Base-by-base conservation (phyloP, 352 stramenopile species). In the Detonula confervacea region DNA sequence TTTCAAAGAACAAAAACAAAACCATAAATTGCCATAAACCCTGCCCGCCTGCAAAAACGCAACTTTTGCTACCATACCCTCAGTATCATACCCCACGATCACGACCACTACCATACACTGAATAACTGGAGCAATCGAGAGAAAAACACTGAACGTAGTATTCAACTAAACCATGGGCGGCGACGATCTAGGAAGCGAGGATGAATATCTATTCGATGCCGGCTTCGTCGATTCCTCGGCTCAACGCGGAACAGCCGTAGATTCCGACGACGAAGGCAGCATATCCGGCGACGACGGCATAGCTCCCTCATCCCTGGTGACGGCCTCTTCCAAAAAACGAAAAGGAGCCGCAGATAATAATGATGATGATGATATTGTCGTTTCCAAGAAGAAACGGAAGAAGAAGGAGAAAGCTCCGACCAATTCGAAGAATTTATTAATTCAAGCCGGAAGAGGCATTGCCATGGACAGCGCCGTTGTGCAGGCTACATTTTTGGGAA, bases 141-240 rank as follows among this genome's bases (percentile, higher is more conserved):
- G n/a, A n/a, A n/a, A n/a, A n/a, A n/a, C 55, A 46, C 8, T n/a
- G 27, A 11, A 16, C 9, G n/a, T 27, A 54, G 64, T 14, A 57
- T 12, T 0, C 24, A 35, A 25, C 35, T 35, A 49, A 47, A 72
- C 29, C 30, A 83, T 80, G 67, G 88, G 88, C 25, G 88, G 88
- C 66, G 88, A 93, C 63, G 88, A 93, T 80, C 61, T 93, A 14
- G 83, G 79, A n/a, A n/a, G n/a, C 47, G 88, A 93, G 39, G 87
- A 93, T 64, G 87, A 93, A 67, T 93, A 84, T 60, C 67, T 90
- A 27, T 64, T 67, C 29, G 68, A 83, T 25, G 62, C 61, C 27
- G 65, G 33, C 29, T 52, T 59, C 16, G 44, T 55, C 12, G 37
- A 70, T 49, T 59, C 49, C 12, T 63, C 44, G 7, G 61, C 25